Evolutionary conservation across 768 basidiomycete genomes (phyloP).

Genomic region (Hortiboletus campestris): DNA sequence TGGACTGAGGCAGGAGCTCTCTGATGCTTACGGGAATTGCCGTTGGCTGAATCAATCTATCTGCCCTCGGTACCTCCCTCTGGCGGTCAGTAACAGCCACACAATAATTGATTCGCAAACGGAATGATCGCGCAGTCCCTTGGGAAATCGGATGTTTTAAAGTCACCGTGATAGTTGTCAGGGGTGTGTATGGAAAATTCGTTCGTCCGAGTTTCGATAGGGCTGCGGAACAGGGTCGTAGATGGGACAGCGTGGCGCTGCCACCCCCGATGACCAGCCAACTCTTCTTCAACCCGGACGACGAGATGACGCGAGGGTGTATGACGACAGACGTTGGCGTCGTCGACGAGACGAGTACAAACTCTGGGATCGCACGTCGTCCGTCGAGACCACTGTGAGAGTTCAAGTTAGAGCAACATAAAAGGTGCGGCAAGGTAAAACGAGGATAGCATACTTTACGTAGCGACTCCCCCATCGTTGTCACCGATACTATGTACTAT

Average conservation of each 20-base stretch:
- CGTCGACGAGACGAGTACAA: not conserved
- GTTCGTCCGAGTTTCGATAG: not conserved
- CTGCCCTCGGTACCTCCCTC: not conserved
- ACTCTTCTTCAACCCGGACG: not conserved
- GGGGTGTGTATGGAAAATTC: not conserved
- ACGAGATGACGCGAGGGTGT: not conserved
- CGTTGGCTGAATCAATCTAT: constrained; percentile 11
- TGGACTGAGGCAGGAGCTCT: constrained; percentile 1
- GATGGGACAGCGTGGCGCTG: not conserved
- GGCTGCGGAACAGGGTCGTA: not conserved
- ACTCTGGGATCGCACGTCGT: not conserved
- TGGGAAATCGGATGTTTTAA: constrained; percentile 6
- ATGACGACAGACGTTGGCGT: not conserved
- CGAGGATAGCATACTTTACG: not conserved
- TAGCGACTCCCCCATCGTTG: not conserved
- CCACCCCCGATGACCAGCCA: not conserved
- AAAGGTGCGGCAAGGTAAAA: not conserved
- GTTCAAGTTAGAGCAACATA: not conserved
- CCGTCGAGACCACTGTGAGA: not conserved
- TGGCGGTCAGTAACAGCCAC: not conserved
- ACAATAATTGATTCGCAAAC: not conserved
- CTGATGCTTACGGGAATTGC: constrained; percentile 11
- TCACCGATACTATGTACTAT: not conserved
- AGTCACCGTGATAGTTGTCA: not conserved
- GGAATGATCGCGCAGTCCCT: not conserved